Evolutionary conservation across 169 alveolate species (phyloP).

Genomic region (Plasmodium cynomolgi): DNA sequence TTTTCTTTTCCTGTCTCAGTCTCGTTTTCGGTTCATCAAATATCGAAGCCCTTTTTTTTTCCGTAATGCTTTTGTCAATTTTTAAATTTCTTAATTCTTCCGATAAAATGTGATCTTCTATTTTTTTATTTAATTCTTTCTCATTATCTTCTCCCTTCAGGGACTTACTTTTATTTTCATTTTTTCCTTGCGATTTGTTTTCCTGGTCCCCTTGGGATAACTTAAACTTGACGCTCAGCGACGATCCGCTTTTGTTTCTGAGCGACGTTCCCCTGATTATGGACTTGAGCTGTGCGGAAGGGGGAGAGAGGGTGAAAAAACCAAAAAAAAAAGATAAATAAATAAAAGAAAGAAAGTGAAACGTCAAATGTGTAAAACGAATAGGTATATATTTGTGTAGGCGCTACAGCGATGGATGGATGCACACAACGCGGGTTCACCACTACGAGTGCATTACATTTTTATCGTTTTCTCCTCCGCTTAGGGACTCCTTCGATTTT

Average conservation of each 20-base stretch:
- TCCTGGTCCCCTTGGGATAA: conserved; percentile 13
- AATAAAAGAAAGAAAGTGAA: not conserved
- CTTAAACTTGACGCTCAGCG: conserved; percentile 60
- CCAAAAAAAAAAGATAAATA: not conserved
- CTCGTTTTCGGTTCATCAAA: conserved; percentile 57
- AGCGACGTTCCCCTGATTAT: conserved; percentile 70
- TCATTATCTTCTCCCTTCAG: conserved; percentile 8
- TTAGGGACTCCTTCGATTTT: conserved; percentile 50
- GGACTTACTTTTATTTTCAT: not conserved
- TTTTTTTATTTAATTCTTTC: conserved; percentile 52
- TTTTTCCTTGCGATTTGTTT: conserved; percentile 1
- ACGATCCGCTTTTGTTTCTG: conserved; percentile 56
- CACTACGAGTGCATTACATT: conserved; percentile 25
- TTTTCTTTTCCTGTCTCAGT: conserved; percentile 38
- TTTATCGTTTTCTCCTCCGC: conserved; percentile 61
- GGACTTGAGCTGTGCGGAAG: conserved; percentile 30
- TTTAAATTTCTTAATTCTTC: conserved; percentile 60
- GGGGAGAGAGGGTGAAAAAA: not conserved
- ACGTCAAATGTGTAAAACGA: not conserved
- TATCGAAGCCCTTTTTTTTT: conserved; percentile 72
- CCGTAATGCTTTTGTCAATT: conserved; percentile 47
- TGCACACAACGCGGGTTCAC: not conserved
- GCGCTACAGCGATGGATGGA: not conserved
- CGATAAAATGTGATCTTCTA: conserved; percentile 63
- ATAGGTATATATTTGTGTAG: not conserved